Evolutionary conservation across 2,329 filamentous ascomycete species (phyloP).

Genomic region (Colletotrichum sp.): DNA sequence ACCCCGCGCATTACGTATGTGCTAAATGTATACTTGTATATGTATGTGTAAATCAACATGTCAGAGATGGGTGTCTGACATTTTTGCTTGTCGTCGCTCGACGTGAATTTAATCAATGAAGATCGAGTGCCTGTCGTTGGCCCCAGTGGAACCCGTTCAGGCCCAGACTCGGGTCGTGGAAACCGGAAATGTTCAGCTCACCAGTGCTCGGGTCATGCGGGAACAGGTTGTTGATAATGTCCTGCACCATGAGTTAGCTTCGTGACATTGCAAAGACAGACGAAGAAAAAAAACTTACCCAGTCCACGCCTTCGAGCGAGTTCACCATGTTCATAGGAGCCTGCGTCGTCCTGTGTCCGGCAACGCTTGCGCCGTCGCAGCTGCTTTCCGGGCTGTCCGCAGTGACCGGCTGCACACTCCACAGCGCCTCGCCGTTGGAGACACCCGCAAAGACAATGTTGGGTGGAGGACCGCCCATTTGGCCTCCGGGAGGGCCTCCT

Average conservation of each 20-base stretch:
- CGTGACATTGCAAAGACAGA: background rate
- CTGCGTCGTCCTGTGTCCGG: constrained; percentile 18
- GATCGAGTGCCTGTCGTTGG: constrained; percentile 1
- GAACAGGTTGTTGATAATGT: constrained; percentile 41
- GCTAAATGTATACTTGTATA: background rate
- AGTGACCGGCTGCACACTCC: constrained; percentile 44
- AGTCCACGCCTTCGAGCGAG: constrained; percentile 63
- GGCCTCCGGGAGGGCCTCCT: background rate
- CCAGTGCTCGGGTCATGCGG: constrained; percentile 43
- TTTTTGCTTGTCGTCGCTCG: background rate
- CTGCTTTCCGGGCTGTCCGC: constrained; percentile 47
- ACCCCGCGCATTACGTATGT: background rate
- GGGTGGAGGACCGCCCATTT: constrained; percentile 21
- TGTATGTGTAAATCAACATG: background rate
- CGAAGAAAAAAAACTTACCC: constrained; percentile 53
- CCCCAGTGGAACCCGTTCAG: constrained; percentile 32
- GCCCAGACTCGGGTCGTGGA: constrained; percentile 38
- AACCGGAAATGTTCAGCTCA: constrained; percentile 41
- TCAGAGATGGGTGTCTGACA: background rate
- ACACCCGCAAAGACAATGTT: constrained; percentile 51
- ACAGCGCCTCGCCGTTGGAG: constrained; percentile 52
- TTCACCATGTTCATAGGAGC: constrained; percentile 13
- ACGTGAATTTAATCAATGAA: background rate
- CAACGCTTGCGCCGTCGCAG: constrained; percentile 43
- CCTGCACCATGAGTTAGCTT: constrained; percentile 26